phyloP scores from a whole-genome alignment of 257 asterid genomes.

The Sherardia arvensis region DNA sequence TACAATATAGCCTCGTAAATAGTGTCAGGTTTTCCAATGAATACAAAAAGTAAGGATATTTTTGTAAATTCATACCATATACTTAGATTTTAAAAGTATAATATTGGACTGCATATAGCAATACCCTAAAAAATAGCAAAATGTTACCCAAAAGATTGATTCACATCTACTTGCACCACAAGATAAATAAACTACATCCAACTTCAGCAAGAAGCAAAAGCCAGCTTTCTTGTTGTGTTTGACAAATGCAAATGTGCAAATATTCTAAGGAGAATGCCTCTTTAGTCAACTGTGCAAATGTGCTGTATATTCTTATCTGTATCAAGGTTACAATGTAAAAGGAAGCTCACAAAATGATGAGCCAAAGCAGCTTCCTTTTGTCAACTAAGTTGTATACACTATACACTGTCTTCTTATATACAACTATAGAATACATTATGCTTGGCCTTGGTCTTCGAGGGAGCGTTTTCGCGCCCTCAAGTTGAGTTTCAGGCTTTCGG shows the following conservation, averaged over 20 bases:
- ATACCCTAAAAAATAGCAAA: neutral
- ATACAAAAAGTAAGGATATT: too few relatives aligned
- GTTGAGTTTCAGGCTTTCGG: slow-evolving; percentile 74
- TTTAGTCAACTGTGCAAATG: neutral
- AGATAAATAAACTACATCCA: neutral
- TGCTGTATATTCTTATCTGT: neutral
- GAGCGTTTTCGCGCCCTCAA: slow-evolving; percentile 74
- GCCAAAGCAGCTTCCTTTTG: neutral
- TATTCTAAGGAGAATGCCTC: slow-evolving; percentile 3
- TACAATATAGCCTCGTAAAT: too few relatives aligned
- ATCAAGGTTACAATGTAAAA: neutral
- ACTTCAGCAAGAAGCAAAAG: neutral
- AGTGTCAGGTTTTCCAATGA: too few relatives aligned
- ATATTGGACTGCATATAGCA: too few relatives aligned
- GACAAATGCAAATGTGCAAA: neutral
- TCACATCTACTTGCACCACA: neutral
- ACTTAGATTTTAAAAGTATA: too few relatives aligned
- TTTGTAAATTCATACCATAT: too few relatives aligned
- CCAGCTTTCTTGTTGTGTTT: slow-evolving; percentile 5
- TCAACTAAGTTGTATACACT: neutral
- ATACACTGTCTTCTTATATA: neutral
- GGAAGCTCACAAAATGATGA: neutral
- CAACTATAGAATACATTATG: neutral
- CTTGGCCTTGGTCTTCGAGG: slow-evolving; percentile 64
- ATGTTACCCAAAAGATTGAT: too few relatives aligned